A percentile compares a stretch with the other conserved stretches of the same genome.
These are phyloP conservation scores for Melaleuca quinquenervia DNA, from an alignment of 345 rosid species.

Conservation along the genomic window DNA sequence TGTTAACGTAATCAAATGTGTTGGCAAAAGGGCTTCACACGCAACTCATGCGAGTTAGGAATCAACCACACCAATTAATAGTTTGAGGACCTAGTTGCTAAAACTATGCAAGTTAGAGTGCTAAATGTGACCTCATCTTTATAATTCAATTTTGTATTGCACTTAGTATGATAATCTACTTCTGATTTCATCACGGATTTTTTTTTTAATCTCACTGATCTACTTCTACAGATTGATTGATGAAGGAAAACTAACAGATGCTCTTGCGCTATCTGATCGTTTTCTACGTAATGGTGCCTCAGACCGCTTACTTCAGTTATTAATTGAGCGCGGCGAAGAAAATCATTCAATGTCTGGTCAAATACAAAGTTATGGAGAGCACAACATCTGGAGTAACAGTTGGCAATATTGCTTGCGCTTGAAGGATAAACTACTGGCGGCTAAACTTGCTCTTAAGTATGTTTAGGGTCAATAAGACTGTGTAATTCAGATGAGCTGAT, in stretches of 20 bases:
- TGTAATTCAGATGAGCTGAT: background rate
- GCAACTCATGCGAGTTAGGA: background rate
- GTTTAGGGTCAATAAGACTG: constrained; percentile 5
- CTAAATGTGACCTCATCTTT: background rate
- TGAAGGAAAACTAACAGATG: constrained; percentile 90
- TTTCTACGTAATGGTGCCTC: constrained; percentile 88
- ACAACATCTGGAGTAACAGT: constrained; percentile 60
- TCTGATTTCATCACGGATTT: background rate
- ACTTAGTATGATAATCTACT: background rate
- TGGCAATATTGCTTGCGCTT: constrained; percentile 97
- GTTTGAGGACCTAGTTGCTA: background rate
- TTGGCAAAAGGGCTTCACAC: background rate
- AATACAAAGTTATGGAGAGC: constrained; percentile 48
- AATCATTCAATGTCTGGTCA: constrained; percentile 35
- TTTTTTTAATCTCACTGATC: background rate
- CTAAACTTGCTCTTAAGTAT: constrained; percentile 82
- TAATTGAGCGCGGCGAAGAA: constrained; percentile 69
- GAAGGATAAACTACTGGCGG: constrained; percentile 88
- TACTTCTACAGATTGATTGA: constrained; percentile 50
- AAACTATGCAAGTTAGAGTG: background rate
- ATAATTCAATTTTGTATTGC: background rate
- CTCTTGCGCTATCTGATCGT: constrained; percentile 96
- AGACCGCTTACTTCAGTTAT: constrained; percentile 74
- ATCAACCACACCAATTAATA: background rate
- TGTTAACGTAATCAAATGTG: background rate